Conservation (phyloP, 495 filamentous ascomycete genomes). For the Achaetomiella virescens region DNA sequence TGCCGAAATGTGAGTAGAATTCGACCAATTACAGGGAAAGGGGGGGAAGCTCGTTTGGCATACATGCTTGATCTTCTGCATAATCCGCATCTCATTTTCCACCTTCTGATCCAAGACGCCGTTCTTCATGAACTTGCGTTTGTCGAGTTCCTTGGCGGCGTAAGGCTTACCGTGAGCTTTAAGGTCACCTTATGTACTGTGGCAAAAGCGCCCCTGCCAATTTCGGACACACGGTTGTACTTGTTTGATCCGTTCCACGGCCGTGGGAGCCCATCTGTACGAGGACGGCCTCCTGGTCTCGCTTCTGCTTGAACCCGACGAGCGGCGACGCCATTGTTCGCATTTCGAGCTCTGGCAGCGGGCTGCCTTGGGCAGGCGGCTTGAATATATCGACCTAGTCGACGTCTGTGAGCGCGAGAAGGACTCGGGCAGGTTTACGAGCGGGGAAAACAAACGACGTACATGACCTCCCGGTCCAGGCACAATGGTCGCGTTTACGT, state of each 20-base stretch:
- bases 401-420: neutral
- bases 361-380: constrained; percentile 5
- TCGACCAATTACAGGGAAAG: neutral
- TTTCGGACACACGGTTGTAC: constrained; percentile 73
- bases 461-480: constrained; percentile 45
- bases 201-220: constrained; percentile 92
- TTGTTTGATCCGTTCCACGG: constrained; percentile 75
- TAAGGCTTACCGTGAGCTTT: constrained; percentile 72
- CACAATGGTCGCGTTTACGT: constrained; percentile 36
- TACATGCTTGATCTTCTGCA: constrained; percentile 77
- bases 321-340: constrained; percentile 1
- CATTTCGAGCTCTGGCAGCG: neutral
- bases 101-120: constrained; percentile 77
- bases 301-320: neutral
- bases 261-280: constrained; percentile 26
- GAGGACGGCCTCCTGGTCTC: neutral
- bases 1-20: constrained; percentile 27
- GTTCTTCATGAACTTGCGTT: constrained; percentile 81
- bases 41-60: constrained; percentile 28
- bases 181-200: constrained; percentile 80
- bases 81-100: constrained; percentile 92
- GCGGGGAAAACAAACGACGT: constrained; percentile 7
- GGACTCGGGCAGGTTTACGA: too few species aligned
- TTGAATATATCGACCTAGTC: constrained; percentile 30
- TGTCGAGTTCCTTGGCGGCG: constrained; percentile 89